phyloP scores from a whole-genome alignment of 805 yeast genomes.

The Metschnikowia picachoensis region DNA sequence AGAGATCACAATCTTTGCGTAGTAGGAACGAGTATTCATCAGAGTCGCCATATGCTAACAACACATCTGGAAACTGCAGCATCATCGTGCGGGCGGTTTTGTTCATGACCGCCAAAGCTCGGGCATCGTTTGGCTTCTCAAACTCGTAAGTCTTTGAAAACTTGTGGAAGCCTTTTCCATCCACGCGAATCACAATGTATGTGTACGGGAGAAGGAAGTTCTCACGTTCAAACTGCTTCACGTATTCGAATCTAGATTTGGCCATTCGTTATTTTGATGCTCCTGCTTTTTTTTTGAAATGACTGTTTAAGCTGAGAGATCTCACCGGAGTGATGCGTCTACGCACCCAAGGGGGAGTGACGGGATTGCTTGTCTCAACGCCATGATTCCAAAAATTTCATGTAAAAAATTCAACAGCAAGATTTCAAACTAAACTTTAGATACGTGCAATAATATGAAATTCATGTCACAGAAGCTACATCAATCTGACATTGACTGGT shows the following conservation, averaged over 20 bases:
- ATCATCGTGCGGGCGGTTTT: slow-evolving; percentile 67
- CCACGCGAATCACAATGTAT: slow-evolving; percentile 79
- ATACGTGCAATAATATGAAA: no score
- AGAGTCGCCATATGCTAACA: slow-evolving; percentile 88
- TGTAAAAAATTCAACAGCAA: no score
- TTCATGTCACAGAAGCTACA: no score
- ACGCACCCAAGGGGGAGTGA: slow-evolving; percentile 1
- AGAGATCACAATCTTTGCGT: slow-evolving; percentile 57
- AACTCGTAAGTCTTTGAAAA: slow-evolving; percentile 72
- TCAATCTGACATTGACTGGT: no score
- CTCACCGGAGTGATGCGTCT: no score
- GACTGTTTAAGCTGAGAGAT: no score
- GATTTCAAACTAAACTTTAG: no score
- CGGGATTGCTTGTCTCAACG: no score
- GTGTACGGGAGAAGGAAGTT: slow-evolving; percentile 72
- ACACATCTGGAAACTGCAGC: slow-evolving; percentile 62
- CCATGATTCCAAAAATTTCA: no score
- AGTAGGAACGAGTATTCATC: slow-evolving; percentile 90
- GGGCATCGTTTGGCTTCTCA: slow-evolving; percentile 79
- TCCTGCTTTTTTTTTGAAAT: neutral
- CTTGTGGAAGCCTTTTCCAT: slow-evolving; percentile 91
- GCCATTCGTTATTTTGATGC: slow-evolving; percentile 49
- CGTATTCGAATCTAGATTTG: slow-evolving; percentile 84
- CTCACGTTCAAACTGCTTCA: slow-evolving; percentile 73
- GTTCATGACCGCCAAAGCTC: slow-evolving; percentile 80